These are phyloP conservation scores for Candida khao-thaluensis DNA, from an alignment of 805 yeast genomes.

Conservation along the genomic window DNA sequence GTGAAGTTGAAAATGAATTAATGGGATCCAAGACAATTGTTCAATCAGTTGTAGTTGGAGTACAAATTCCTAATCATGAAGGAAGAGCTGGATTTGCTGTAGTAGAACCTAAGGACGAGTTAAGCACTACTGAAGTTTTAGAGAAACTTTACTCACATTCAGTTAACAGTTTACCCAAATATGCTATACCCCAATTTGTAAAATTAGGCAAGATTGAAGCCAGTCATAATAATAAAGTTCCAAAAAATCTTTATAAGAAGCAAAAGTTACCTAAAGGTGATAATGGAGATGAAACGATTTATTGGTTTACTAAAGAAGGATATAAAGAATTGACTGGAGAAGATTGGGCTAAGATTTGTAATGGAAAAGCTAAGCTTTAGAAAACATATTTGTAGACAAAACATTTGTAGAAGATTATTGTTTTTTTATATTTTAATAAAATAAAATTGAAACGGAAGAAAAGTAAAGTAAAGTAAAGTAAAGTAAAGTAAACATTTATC, in stretches of 20 bases:
- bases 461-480: too few species aligned
- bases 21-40: conserved; percentile 47
- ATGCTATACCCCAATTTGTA: conserved; percentile 81
- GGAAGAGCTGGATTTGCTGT: conserved; percentile 94
- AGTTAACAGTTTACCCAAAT: conserved; percentile 60
- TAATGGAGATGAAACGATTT: conserved; percentile 57
- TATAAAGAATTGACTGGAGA: conserved; percentile 58
- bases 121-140: conserved; percentile 26
- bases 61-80: conserved; percentile 80
- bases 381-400: too few species aligned
- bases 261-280: conserved; percentile 70
- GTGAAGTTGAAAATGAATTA: conserved; percentile 84
- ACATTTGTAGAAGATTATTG: too few species aligned
- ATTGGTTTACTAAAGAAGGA: conserved; percentile 60
- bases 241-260: conserved; percentile 65
- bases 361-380: conserved; percentile 40
- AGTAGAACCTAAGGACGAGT: conserved; percentile 50
- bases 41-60: conserved; percentile 85
- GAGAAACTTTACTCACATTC: conserved; percentile 29
- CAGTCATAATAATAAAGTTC: conserved; percentile 80
- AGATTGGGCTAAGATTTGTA: conserved; percentile 50
- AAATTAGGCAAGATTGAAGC: conserved; percentile 61
- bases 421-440: too few species aligned
- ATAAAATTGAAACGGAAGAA: too few species aligned
- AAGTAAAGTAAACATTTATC: conserved; percentile 12